Conservation (phyloP, 164 flowering plant species). For the Vitis cinerea region DNA sequence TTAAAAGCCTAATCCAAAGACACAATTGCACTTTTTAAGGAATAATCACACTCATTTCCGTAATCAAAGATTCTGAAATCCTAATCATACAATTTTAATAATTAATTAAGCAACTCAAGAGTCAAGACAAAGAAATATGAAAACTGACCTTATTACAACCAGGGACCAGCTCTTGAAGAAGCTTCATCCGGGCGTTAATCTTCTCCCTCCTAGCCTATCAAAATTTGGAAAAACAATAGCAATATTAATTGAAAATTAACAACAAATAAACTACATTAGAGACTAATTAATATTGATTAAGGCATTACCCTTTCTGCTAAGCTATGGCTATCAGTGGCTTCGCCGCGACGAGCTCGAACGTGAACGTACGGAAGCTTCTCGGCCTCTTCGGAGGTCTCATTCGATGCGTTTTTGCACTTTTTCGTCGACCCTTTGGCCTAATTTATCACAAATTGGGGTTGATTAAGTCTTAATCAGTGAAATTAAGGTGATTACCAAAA, state of each 20-base stretch:
- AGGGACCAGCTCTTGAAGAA: conserved; percentile 91
- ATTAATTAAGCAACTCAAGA: conserved; percentile 1
- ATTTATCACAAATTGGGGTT: conserved; percentile 5
- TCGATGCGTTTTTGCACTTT: conserved; percentile 46
- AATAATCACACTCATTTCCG: conserved; percentile 8
- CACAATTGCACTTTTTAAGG: conserved; percentile 19
- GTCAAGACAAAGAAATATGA: background rate
- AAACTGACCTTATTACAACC: conserved; percentile 86
- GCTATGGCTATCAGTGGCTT: conserved; percentile 96
- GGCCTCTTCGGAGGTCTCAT: conserved; percentile 40
- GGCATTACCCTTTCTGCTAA: conserved; percentile 83
- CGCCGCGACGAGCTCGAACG: conserved; percentile 92
- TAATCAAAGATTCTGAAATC: conserved; percentile 7
- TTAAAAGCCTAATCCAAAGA: conserved; percentile 19
- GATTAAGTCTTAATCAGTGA: background rate
- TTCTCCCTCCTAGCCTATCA: conserved; percentile 92
- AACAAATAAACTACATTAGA: conserved; percentile 1
- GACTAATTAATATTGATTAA: conserved; percentile 5
- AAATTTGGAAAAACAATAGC: background rate
- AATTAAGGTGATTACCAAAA: background rate
- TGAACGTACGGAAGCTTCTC: conserved; percentile 92
- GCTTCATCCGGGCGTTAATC: conserved; percentile 91
- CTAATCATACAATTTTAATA: conserved; percentile 13
- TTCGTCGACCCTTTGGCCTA: conserved; percentile 55
- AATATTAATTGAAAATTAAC: background rate